These are phyloP conservation scores for Xanthoconium separans DNA, from an alignment of 1,284 basidiomycete species.

Conservation along the genomic window DNA sequence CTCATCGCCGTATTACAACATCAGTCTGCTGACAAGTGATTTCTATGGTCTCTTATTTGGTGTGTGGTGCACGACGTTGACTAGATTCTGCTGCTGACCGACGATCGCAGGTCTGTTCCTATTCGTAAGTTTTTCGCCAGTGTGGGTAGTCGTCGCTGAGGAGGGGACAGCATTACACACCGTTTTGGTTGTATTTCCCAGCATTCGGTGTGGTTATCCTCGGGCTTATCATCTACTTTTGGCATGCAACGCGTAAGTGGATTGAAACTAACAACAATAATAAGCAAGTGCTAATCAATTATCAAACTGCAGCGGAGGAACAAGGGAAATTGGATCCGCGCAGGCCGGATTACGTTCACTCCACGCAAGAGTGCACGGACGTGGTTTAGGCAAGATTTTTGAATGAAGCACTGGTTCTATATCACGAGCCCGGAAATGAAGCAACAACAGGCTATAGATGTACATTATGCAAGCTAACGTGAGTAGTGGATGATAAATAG, in stretches of 20 bases:
- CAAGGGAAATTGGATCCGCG: conserved; percentile 67
- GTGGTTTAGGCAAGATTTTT: conserved; percentile 15
- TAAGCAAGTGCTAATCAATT: conserved; percentile 2
- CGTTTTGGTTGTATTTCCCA: conserved; percentile 84
- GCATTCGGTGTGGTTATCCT: conserved; percentile 65
- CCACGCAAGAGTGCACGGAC: conserved; percentile 16
- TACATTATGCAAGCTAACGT: neutral
- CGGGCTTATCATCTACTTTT: conserved; percentile 82
- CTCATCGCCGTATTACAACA: conserved; percentile 81
- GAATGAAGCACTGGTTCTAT: neutral
- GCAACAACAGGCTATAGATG: neutral
- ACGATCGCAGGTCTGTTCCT: conserved; percentile 55
- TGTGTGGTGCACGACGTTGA: conserved; percentile 30
- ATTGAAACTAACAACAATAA: neutral
- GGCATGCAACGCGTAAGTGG: conserved; percentile 72
- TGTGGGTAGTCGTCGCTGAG: conserved; percentile 8
- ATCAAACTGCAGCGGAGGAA: conserved; percentile 57
- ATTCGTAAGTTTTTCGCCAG: conserved; percentile 45
- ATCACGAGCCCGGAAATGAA: neutral
- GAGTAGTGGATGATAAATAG: neutral
- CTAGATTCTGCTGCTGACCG: conserved; percentile 9
- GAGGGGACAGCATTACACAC: conserved; percentile 60
- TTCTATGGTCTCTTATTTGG: conserved; percentile 85
- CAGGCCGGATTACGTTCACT: conserved; percentile 59
- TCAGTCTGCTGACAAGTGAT: conserved; percentile 79